phyloP scores from a whole-genome alignment of 2,329 filamentous ascomycete genomes.

The Phyllosticta citribraziliensis region DNA sequence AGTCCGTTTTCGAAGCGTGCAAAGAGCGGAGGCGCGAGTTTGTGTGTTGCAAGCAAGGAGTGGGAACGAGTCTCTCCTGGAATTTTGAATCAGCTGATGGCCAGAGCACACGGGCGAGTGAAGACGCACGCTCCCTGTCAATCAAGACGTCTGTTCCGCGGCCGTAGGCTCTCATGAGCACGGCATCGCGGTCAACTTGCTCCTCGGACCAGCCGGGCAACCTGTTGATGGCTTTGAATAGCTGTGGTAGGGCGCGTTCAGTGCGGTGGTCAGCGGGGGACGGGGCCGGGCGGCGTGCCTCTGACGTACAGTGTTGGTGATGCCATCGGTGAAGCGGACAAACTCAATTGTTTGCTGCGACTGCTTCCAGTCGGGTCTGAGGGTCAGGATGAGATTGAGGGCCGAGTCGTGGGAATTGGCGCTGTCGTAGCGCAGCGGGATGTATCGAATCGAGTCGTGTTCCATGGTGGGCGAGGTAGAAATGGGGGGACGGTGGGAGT shows the following conservation, averaged over 20 bases:
- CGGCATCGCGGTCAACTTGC: conserved; percentile 71
- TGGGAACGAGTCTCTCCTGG: conserved; percentile 56
- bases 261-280: background rate
- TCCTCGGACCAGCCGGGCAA: conserved; percentile 61
- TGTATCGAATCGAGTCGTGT: conserved; percentile 35
- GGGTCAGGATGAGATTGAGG: conserved; percentile 63
- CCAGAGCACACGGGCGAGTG: background rate
- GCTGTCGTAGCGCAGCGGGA: conserved; percentile 70
- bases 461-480: conserved; percentile 3
- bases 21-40: conserved; percentile 76
- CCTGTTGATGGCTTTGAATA: conserved; percentile 67
- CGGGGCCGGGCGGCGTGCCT: conserved; percentile 7
- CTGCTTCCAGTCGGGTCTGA: conserved; percentile 75
- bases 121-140: conserved; percentile 70
- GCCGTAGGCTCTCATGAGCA: conserved; percentile 87
- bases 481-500: background rate
- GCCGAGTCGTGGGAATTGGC: conserved; percentile 70
- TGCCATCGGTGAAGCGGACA: conserved; percentile 89
- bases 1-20: conserved; percentile 94
- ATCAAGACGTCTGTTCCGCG: conserved; percentile 91
- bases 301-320: conserved; percentile 74
- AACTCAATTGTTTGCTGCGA: conserved; percentile 69
- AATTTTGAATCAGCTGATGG: background rate
- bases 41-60: conserved; percentile 72
- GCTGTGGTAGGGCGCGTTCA: conserved; percentile 25